Evolutionary conservation across 1,139 yeast genomes (phyloP), one percentile per base, ranked within the genome.

Genomic region (Ogataea hybrid): DNA sequence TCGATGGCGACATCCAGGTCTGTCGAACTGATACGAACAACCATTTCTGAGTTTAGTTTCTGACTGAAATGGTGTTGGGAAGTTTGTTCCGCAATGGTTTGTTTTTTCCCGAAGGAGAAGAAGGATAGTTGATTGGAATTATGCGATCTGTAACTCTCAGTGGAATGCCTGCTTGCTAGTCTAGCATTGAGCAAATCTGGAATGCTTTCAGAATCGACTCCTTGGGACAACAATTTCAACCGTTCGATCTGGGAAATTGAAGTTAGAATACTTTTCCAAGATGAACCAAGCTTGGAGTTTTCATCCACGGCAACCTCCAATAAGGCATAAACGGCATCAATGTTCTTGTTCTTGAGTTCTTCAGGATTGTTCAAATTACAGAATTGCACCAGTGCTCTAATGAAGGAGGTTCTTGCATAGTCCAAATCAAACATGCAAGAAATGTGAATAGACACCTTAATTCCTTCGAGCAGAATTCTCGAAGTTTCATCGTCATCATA

Each of bases 221-320:
- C 98, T 56, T 87, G 84, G 0, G 96, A 87, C 43, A 89, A 82
- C 39, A 92, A 70, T 63, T 89, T 96, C 46, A 89, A 70, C 59
- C 97, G 75, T 61, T 94, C 98, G 39, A 92, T 76, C 64, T 92
- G 97, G 7, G 97, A 87, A 40, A 90, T 80, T 3, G 90, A 81
- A 3, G 84, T 76, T 50, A 94, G 71, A 18, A 94, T 75, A 53
- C 85, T 94, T 48, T 75, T 78, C 99, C 99, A 94, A 1, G 96
- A 81, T 3, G 70, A 68, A 40, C 77, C 77, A 51, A 94, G 69
- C 47, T 70, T 68, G 47, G 86, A 77, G 11, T 96, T 96, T 55
- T 88, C 96, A 3, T 78, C 65, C 12, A 85, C 75, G 0, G 96
- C 94, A 43, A 88, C 70, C 34, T 84, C 90, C 46, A 94, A 68